Evolutionary conservation across 2,329 filamentous ascomycete genomes (phyloP).

Genomic region (Venturia carpophila): DNA sequence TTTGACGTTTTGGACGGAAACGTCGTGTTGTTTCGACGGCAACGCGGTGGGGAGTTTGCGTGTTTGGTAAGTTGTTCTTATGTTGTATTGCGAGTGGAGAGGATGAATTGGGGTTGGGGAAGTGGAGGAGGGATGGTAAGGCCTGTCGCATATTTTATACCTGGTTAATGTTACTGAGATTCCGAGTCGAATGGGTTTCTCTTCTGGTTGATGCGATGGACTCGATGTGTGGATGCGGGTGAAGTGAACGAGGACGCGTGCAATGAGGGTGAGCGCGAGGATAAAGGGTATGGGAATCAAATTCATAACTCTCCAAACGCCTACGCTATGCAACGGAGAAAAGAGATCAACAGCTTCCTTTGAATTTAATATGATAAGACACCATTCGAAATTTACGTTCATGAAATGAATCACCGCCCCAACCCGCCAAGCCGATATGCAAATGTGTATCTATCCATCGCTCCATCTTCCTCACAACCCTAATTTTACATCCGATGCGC

Average conservation of each 20-base stretch:
- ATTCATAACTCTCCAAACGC: neutral
- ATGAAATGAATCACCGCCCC: neutral
- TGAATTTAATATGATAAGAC: neutral
- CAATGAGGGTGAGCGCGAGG: neutral
- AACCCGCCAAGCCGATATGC: neutral
- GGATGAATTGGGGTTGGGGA: too few relatives aligned
- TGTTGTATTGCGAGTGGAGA: too few relatives aligned
- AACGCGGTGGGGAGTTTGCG: neutral
- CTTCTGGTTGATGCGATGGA: too few relatives aligned
- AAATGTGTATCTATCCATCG: conserved; percentile 7
- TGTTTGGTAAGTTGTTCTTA: too few relatives aligned
- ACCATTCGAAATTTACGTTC: neutral
- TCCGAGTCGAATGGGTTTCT: too few relatives aligned
- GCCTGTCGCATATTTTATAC: too few relatives aligned
- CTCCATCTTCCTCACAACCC: neutral
- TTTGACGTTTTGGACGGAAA: neutral
- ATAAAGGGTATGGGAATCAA: neutral
- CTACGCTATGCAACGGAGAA: neutral
- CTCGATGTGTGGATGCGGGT: too few relatives aligned
- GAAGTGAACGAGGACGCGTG: too few relatives aligned
- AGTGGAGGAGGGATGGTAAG: too few relatives aligned
- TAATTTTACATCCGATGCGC: neutral
- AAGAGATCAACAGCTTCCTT: neutral
- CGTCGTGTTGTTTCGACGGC: neutral
- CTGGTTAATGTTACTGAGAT: too few relatives aligned